Conservation (phyloP, 176 grass and related monocot genomes). For the Sorghum bicolor region DNA sequence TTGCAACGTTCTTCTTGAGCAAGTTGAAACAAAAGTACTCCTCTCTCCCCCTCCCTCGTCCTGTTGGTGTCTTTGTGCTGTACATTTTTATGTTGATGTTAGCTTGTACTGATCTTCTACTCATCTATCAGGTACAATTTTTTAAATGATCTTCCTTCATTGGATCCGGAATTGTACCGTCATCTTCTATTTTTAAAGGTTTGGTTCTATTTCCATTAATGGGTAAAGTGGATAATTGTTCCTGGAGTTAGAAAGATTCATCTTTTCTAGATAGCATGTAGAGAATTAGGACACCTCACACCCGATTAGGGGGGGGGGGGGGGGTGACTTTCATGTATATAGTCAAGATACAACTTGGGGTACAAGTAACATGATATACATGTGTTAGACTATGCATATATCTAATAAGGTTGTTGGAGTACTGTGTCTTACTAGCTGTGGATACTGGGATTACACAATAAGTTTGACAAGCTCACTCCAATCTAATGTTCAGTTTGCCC, state of each 20-base stretch:
- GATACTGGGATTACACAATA: neutral
- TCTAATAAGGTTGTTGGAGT: neutral
- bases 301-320: too few relatives aligned
- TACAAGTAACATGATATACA: too few relatives aligned
- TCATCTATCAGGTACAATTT: conserved; percentile 76
- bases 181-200: conserved; percentile 99
- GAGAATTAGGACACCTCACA: too few relatives aligned
- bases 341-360: too few relatives aligned
- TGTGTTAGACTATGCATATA: too few relatives aligned
- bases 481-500: neutral
- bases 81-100: conserved; percentile 14
- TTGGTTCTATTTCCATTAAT: conserved; percentile 16
- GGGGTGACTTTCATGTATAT: too few relatives aligned
- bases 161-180: conserved; percentile 93
- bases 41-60: too few relatives aligned
- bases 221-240: conserved; percentile 10
- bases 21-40: conserved; percentile 93
- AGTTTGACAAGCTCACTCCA: neutral
- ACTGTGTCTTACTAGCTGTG: neutral
- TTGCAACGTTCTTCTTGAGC: conserved; percentile 98
- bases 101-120: conserved; percentile 8
- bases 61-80: neutral
- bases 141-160: conserved; percentile 94
- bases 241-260: neutral
- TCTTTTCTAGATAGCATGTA: neutral